Base-by-base conservation (phyloP, 208 protist species). In the Trypanosomatidae sp. region DNA sequence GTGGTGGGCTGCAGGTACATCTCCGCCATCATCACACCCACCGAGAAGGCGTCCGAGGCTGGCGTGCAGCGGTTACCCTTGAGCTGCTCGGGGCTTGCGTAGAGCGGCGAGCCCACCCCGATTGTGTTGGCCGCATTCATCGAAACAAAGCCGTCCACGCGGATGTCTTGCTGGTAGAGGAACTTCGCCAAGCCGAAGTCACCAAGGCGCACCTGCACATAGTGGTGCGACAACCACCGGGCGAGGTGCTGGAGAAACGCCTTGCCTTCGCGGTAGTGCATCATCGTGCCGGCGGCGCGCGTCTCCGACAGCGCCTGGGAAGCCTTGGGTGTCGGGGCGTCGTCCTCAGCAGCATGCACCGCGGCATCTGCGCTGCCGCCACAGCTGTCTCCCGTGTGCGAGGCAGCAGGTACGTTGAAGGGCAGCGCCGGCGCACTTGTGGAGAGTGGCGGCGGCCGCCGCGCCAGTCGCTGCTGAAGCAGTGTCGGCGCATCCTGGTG, bases 1-100 rank as follows among this genome's bases (percentile, higher is more conserved):
- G 92, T 97, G 22, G 69, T 90, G 0, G 91, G 91, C 64, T 85
- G 74, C 17, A 94, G 25, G 66, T 97, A 97, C 85, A 95, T 88
- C 80, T 97, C 90, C 10, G 88, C 86, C 36, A 95, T 62, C 36
- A 97, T 58, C 0, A 97, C 76, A 30, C 88, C 92, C 12, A 88
- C 39, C 0, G 90, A 84, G 66, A 89, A 97, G 13, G 76, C 81
- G 66, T 97, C 92, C 0, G 90, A 88, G 52, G 83, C 82, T 15
- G 82, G 43, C 1, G 86, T 94, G 73, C 85, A 91, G 1, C 84
- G 49, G 17, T 77, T 74, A 4, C 90, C 90, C 8, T 79, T 72
- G 6, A 95, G 77, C 76, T 97, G 92, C 86, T 97, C 92, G 6
- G 92, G 92, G 65, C 89, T 94, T 1, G 89, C 87, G 80, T 97